Base-by-base conservation (phyloP, 2,329 filamentous ascomycete genomes). In the Microcera coccophila region DNA sequence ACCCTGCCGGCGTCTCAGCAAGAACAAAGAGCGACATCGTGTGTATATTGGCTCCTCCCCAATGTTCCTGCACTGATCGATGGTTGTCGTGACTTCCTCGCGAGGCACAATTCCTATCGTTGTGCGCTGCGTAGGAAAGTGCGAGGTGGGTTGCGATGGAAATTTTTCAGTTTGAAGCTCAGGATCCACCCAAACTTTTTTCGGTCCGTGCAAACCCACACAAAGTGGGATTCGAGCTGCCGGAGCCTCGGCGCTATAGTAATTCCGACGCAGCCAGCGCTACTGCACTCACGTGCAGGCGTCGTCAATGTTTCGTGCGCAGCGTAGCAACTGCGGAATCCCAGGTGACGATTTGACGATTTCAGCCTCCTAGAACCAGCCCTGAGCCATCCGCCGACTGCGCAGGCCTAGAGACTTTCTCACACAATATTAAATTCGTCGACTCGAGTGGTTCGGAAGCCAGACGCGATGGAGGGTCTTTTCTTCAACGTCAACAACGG, bases 401-500 rank as follows among this genome's bases (percentile, higher is more conserved):
- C 50, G 19, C 42, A 45, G 31, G 44, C 48, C 36, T 37, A 37
- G 15, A 36, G 35, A 34, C 42, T 41, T 24, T 19, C 38, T 37
- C 37, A 34, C 42, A 21, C 20, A 42, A 24, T 18, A 29, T 19
- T 42, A 31, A 20, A 45, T 26, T 37, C 41, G 31, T 37, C 46
- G 9, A 32, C 8, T 14, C 40, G 17, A 42, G 12, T 34, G 38
- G 31, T 21, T 47, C 21, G 4, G 14, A 42, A 12, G 18, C 41
- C 31, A 32, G 17, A 52, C 58, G 73, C 62, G 46, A 95, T 95
- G 90, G 90, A 95, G 76, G 90, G 90, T 46, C 82, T 96, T 35
- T 85, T 90, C 61, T 96, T 93, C 73, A 96, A 96, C 72, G 87
- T 91, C 51, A 90, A 94, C 70, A 90, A 88, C 70, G 90, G 90